These are phyloP conservation scores for Isoetes taiwanensis DNA, from an alignment of 75 land plant species.

Conservation along the genomic window DNA sequence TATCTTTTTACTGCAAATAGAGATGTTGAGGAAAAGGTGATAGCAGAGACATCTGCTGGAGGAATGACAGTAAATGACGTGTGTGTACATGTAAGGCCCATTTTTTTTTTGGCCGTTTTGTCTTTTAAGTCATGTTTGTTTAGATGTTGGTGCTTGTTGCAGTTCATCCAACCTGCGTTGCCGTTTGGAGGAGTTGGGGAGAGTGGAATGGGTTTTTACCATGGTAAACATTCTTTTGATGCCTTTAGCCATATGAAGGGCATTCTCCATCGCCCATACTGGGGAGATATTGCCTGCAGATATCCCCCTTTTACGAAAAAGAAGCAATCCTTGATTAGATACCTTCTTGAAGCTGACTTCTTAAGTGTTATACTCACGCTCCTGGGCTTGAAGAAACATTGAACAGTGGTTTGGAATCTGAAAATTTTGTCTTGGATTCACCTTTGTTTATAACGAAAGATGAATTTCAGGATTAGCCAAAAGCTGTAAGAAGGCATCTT, in stretches of 20 bases:
- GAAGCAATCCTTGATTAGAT: slow-evolving; percentile 43
- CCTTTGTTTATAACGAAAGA: too few relatives aligned
- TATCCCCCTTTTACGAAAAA: slow-evolving; percentile 68
- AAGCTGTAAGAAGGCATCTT: too few relatives aligned
- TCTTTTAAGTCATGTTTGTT: background rate
- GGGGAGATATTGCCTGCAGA: slow-evolving; percentile 40
- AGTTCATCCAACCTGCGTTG: slow-evolving; percentile 28
- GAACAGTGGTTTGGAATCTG: too few relatives aligned
- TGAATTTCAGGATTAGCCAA: too few relatives aligned
- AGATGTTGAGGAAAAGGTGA: slow-evolving; percentile 27
- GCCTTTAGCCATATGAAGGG: slow-evolving; percentile 68
- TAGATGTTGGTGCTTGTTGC: slow-evolving; percentile 4
- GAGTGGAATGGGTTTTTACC: slow-evolving; percentile 70
- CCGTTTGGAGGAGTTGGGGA: slow-evolving; percentile 96
- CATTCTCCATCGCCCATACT: slow-evolving; percentile 31
- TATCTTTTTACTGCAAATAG: slow-evolving; percentile 54
- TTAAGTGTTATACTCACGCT: background rate
- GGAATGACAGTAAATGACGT: slow-evolving; percentile 54
- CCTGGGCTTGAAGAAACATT: slow-evolving; percentile 15
- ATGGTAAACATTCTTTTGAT: slow-evolving; percentile 80
- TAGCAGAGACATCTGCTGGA: slow-evolving; percentile 48
- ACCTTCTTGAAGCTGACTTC: slow-evolving; percentile 6
- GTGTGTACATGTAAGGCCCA: slow-evolving; percentile 43
- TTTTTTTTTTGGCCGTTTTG: background rate
- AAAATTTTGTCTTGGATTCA: too few relatives aligned